phyloP scores from a whole-genome alignment of 805 yeast species.

The Candida stauntonica region DNA sequence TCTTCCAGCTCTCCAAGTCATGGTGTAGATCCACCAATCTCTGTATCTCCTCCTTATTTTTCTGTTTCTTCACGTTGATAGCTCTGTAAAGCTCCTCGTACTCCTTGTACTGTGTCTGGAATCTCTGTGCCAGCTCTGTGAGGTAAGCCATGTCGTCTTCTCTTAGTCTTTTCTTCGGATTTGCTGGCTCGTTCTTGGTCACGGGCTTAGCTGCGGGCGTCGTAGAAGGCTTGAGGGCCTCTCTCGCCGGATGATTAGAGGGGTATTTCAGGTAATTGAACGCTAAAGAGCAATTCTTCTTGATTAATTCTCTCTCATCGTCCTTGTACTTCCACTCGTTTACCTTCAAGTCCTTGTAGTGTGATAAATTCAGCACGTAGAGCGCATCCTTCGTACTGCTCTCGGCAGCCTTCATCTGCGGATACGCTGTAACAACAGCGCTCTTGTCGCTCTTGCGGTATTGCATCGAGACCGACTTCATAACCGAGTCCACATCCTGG shows the following conservation, averaged over 20 bases:
- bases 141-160: constrained; percentile 32
- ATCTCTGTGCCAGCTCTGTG: constrained; percentile 41
- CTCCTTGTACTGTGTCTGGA: constrained; percentile 44
- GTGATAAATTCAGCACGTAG: constrained; percentile 34
- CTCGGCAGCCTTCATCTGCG: constrained; percentile 25
- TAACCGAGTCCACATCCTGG: constrained; percentile 27
- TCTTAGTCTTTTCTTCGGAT: constrained; percentile 7
- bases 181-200: neutral
- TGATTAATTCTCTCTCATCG: constrained; percentile 6
- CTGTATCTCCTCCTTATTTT: constrained; percentile 24
- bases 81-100: constrained; percentile 41
- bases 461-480: constrained; percentile 28
- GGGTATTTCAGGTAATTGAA: constrained; percentile 20
- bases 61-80: constrained; percentile 5
- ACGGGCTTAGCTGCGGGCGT: neutral
- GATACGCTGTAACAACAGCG: constrained; percentile 26
- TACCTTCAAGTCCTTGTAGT: constrained; percentile 28
- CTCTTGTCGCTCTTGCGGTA: constrained; percentile 24
- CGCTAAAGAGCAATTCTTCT: constrained; percentile 15
- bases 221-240: neutral
- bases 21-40: constrained; percentile 47
- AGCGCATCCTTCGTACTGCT: constrained; percentile 26
- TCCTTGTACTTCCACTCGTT: constrained; percentile 13
- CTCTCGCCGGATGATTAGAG: constrained; percentile 17
- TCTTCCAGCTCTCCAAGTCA: constrained; percentile 50